Percentiles rank a stretch among this genome's conserved stretches.
Conservation (phyloP, 495 filamentous ascomycete species). For the Pseudoneurospora amorphoporcata region DNA sequence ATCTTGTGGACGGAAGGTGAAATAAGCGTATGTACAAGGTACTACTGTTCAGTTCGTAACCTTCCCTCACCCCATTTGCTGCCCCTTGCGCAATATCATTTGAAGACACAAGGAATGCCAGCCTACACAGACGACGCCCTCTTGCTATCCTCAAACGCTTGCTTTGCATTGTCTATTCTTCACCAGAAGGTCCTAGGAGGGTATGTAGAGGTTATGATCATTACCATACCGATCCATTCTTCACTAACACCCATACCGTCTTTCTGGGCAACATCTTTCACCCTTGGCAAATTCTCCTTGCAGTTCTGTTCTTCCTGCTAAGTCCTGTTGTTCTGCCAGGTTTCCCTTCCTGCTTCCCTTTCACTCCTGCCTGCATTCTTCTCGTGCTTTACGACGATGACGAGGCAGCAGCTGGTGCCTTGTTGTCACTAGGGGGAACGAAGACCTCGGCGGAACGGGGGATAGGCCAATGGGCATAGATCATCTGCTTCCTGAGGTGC, state of each 20-base stretch:
- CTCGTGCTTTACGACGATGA: neutral
- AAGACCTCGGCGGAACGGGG: slow-evolving; percentile 29
- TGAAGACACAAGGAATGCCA: neutral
- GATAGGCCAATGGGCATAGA: slow-evolving; percentile 52
- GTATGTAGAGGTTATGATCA: neutral
- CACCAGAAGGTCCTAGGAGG: neutral
- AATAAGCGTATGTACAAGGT: neutral
- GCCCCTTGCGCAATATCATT: no score
- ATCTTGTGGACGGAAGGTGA: neutral
- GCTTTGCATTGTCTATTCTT: neutral
- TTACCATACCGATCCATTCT: neutral
- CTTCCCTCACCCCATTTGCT: no score
- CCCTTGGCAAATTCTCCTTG: neutral
- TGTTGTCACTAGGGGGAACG: slow-evolving; percentile 10
- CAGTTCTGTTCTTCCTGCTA: neutral
- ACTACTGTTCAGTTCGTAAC: neutral
- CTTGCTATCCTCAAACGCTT: neutral
- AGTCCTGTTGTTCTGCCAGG: slow-evolving; percentile 10
- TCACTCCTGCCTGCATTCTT: neutral
- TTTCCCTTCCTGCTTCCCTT: neutral
- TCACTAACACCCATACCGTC: neutral
- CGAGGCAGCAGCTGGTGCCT: neutral
- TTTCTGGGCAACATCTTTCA: neutral
- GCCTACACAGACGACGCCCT: neutral
- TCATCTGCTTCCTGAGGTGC: slow-evolving; percentile 69